phyloP scores from a whole-genome alignment of 345 rosid species.

The Hibiscus trionum region DNA sequence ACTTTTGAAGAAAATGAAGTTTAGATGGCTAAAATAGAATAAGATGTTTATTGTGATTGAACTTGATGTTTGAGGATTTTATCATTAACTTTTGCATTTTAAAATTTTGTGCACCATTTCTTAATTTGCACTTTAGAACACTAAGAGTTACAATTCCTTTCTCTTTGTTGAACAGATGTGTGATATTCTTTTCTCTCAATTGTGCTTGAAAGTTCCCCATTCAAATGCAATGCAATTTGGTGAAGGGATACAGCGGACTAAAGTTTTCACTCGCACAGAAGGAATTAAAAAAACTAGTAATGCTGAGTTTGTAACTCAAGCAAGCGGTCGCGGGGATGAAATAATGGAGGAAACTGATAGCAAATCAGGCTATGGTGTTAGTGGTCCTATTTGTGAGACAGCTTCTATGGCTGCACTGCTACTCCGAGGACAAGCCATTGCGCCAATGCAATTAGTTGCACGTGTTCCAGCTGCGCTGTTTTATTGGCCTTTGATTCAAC shows the following conservation, averaged over 20 bases:
- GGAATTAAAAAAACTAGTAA: conserved; percentile 35
- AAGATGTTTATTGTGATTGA: background rate
- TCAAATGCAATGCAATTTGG: conserved; percentile 31
- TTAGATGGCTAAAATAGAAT: background rate
- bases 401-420: conserved; percentile 95
- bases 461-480: conserved; percentile 89
- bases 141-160: background rate
- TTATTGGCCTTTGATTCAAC: conserved; percentile 96
- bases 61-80: background rate
- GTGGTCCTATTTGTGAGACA: conserved; percentile 46
- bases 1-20: too few species aligned
- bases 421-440: conserved; percentile 80
- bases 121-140: background rate
- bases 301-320: conserved; percentile 32
- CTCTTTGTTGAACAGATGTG: conserved; percentile 70
- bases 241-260: conserved; percentile 33
- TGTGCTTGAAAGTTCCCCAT: conserved; percentile 83
- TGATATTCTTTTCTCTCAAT: conserved; percentile 89
- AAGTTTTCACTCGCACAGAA: conserved; percentile 27
- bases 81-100: background rate
- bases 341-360: conserved; percentile 40
- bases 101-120: background rate
- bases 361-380: conserved; percentile 34
- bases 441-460: conserved; percentile 90
- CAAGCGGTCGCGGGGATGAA: conserved; percentile 27